Conservation (phyloP, 768 basidiomycete genomes). For the Strobilomyces confusus region DNA sequence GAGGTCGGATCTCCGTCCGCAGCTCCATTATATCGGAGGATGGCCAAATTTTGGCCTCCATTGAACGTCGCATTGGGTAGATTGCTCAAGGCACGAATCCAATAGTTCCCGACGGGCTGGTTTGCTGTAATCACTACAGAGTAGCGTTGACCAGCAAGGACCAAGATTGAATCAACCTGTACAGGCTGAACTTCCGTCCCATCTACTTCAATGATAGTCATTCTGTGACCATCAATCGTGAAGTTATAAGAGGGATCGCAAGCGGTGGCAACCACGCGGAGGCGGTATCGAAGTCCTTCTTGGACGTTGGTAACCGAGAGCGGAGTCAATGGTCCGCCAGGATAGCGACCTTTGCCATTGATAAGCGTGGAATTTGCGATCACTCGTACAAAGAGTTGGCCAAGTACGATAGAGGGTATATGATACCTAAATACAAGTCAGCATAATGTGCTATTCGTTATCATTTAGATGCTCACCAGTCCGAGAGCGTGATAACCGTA, state of each 20-base stretch:
- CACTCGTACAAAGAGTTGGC: background rate
- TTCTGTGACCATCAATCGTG: constrained; percentile 7
- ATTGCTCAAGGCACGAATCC: constrained; percentile 39
- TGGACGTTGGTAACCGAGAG: constrained; percentile 3
- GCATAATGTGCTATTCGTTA: background rate
- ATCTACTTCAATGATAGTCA: constrained; percentile 6
- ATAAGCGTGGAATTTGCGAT: background rate
- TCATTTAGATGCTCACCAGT: background rate
- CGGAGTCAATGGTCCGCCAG: constrained; percentile 1
- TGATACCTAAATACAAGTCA: constrained; percentile 1
- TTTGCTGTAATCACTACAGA: constrained; percentile 38
- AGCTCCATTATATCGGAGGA: constrained; percentile 3
- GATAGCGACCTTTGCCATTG: constrained; percentile 5
- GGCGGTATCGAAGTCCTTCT: constrained; percentile 2
- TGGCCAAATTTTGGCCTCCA: constrained; percentile 3
- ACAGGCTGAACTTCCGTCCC: background rate
- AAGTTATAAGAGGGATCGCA: constrained; percentile 3
- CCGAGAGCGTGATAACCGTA: constrained; percentile 31
- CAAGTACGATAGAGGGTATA: background rate
- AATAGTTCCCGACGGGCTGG: constrained; percentile 48
- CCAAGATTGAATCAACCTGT: background rate
- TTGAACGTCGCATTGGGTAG: constrained; percentile 8
- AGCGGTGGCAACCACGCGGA: background rate
- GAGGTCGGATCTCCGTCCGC: background rate
- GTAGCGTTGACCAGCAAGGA: constrained; percentile 3